Percentiles rank a stretch among this genome's conserved stretches.
These are phyloP conservation scores for Combretum micranthum DNA, from an alignment of 345 rosid species.

Conservation along the genomic window DNA sequence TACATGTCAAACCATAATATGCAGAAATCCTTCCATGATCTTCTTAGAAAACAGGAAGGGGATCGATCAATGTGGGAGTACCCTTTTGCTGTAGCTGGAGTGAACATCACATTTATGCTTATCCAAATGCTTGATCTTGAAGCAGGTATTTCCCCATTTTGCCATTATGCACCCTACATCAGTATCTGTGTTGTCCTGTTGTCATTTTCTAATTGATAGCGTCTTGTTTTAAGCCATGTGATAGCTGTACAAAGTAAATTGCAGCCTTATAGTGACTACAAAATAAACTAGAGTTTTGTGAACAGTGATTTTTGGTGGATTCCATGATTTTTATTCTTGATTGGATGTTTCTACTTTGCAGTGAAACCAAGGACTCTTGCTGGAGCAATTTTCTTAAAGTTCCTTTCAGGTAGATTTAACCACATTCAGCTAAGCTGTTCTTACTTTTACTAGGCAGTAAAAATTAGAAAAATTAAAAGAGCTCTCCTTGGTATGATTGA, in stretches of 20 bases:
- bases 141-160: slow-evolving; percentile 49
- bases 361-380: slow-evolving; percentile 80
- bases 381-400: slow-evolving; percentile 84
- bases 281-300: no score
- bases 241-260: no score
- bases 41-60: slow-evolving; percentile 86
- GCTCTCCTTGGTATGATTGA: no score
- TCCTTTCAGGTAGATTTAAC: slow-evolving; percentile 64
- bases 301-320: background rate
- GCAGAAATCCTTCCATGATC: slow-evolving; percentile 90
- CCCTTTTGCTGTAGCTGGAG: slow-evolving; percentile 99
- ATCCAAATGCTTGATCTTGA: slow-evolving; percentile 99
- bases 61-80: slow-evolving; percentile 96
- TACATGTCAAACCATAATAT: background rate
- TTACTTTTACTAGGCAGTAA: no score
- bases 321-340: slow-evolving; percentile 15
- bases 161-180: no score
- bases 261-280: no score
- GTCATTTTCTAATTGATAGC: no score
- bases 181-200: no score
- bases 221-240: no score
- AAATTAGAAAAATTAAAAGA: no score
- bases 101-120: slow-evolving; percentile 97
- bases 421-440: background rate
- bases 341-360: slow-evolving; percentile 27